phyloP scores from a whole-genome alignment of 306 rosid genomes.

The Castanopsis chinensis region DNA sequence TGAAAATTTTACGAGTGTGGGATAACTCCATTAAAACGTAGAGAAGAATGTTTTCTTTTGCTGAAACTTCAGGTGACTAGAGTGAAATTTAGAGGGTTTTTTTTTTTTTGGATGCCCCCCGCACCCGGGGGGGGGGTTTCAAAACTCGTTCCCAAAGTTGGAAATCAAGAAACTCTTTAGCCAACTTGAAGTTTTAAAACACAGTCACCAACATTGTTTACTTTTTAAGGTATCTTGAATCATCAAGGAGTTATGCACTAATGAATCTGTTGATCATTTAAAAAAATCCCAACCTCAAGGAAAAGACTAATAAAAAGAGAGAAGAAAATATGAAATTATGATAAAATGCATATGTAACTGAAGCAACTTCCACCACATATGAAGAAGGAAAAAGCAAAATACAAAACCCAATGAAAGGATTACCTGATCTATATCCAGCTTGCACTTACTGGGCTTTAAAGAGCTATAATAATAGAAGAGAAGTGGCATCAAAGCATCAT shows the following conservation, averaged over 20 bases:
- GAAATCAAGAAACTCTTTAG: neutral
- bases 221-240: neutral
- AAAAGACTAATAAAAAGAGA: neutral
- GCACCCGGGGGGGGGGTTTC: neutral
- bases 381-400: neutral
- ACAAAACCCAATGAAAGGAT: neutral
- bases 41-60: neutral
- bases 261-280: neutral
- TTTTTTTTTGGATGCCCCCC: too few species aligned
- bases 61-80: too few species aligned
- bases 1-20: neutral
- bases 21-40: neutral
- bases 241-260: neutral
- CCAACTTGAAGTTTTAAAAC: neutral
- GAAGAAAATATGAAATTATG: neutral
- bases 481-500: conserved; percentile 17
- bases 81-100: too few species aligned
- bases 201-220: neutral
- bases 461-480: conserved; percentile 7
- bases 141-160: neutral
- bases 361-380: neutral
- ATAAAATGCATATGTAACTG: neutral
- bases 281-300: neutral
- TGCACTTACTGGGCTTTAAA: conserved; percentile 14
- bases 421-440: conserved; percentile 8